A percentile compares a stretch with the other conserved stretches of the same genome.
Evolutionary conservation across 768 basidiomycete species (phyloP).

Genomic region (Terana coerulea): DNA sequence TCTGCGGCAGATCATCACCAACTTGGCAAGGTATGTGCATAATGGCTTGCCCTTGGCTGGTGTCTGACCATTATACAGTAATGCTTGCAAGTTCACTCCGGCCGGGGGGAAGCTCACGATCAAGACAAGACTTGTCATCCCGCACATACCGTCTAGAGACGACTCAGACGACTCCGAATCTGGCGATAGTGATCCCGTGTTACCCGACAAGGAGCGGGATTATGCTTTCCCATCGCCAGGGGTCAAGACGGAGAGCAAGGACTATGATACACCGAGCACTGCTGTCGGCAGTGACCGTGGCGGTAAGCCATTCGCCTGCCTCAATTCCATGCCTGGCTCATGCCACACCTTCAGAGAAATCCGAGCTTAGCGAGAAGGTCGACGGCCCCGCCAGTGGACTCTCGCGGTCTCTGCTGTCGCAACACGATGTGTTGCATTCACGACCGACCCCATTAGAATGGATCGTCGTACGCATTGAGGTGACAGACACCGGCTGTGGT

Average conservation of each 20-base stretch:
- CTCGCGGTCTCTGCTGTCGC: conserved; percentile 30
- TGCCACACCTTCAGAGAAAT: not conserved
- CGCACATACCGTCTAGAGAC: not conserved
- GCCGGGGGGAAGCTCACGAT: conserved; percentile 65
- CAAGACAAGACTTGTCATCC: conserved; percentile 56
- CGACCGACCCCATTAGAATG: conserved; percentile 45
- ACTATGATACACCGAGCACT: not conserved
- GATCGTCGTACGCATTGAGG: conserved; percentile 83
- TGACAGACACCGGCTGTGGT: conserved; percentile 72
- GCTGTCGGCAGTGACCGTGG: not conserved
- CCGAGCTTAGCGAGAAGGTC: not conserved
- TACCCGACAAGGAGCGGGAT: not conserved
- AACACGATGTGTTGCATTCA: conserved; percentile 46
- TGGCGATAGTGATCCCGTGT: not conserved
- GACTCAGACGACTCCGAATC: too few species aligned
- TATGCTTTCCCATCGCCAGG: not conserved
- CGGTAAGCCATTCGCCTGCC: not conserved
- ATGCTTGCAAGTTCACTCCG: conserved; percentile 79
- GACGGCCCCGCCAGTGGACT: conserved; percentile 1
- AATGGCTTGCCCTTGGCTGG: not conserved
- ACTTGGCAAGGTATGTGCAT: conserved; percentile 63
- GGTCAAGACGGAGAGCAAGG: not conserved
- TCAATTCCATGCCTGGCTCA: not conserved
- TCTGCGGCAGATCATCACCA: conserved; percentile 76
- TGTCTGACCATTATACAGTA: conserved; percentile 35